These are phyloP conservation scores for Cercophora scortea DNA, from an alignment of 495 filamentous ascomycete species.

Conservation along the genomic window DNA sequence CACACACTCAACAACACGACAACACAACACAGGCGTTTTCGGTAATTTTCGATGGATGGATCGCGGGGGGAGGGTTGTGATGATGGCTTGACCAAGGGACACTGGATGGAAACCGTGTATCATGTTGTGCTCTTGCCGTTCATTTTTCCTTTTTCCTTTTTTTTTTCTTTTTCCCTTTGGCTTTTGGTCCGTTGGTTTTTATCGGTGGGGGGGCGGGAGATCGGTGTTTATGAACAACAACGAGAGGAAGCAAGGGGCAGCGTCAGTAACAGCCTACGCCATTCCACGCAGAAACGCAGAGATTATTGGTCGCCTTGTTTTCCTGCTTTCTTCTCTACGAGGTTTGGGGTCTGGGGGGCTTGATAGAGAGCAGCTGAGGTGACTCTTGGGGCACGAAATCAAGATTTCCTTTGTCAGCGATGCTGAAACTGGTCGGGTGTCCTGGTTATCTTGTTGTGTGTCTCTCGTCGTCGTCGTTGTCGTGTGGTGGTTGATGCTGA, in stretches of 20 bases:
- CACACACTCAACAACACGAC: too few relatives aligned
- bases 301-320: too few relatives aligned
- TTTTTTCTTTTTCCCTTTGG: background rate
- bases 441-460: too few relatives aligned
- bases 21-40: conserved; percentile 5
- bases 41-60: conserved; percentile 6
- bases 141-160: background rate
- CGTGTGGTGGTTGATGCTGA: too few relatives aligned
- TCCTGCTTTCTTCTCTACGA: too few relatives aligned
- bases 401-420: too few relatives aligned
- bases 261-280: background rate
- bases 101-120: conserved; percentile 11
- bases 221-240: background rate
- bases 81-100: background rate
- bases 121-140: conserved; percentile 1
- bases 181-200: background rate
- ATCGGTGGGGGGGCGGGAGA: background rate
- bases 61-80: conserved; percentile 3
- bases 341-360: too few relatives aligned
- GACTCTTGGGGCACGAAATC: too few relatives aligned
- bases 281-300: too few relatives aligned
- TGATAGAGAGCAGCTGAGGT: too few relatives aligned
- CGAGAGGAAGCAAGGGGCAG: background rate
- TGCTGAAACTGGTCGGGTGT: too few relatives aligned
- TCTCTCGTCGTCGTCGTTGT: too few relatives aligned